These are phyloP conservation scores for Saccharomycopsis sp. DNA, from an alignment of 805 yeast species.

Conservation along the genomic window DNA sequence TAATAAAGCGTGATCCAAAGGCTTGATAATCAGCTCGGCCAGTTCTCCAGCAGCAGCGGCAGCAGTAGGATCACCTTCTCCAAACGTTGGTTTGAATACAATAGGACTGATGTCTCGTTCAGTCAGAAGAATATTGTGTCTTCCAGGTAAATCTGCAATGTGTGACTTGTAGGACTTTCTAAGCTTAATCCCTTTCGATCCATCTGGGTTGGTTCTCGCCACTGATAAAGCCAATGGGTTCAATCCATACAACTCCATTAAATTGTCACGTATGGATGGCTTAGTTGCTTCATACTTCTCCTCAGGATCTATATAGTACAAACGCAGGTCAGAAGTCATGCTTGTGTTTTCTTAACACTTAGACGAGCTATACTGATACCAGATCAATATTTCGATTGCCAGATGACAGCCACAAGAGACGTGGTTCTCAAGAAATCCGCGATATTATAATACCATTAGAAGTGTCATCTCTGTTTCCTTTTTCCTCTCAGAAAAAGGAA, in stretches of 20 bases:
- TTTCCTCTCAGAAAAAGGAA: too few relatives aligned
- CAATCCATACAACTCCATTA: constrained; percentile 63
- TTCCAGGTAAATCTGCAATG: constrained; percentile 78
- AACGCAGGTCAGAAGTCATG: background rate
- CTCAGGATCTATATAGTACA: constrained; percentile 13
- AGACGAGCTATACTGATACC: background rate
- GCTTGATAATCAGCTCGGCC: constrained; percentile 2
- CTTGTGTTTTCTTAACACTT: too few relatives aligned
- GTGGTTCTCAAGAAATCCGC: background rate
- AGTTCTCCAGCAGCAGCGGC: background rate
- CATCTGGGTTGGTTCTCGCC: constrained; percentile 82
- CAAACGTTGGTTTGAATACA: constrained; percentile 13
- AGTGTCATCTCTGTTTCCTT: background rate
- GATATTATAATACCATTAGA: background rate
- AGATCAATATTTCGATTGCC: background rate
- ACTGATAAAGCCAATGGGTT: constrained; percentile 66
- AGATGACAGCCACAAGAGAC: background rate
- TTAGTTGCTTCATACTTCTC: constrained; percentile 37
- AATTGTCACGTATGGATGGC: constrained; percentile 71
- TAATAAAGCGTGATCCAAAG: constrained; percentile 15
- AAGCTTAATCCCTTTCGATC: constrained; percentile 85
- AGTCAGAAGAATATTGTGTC: constrained; percentile 53
- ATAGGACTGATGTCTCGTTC: constrained; percentile 18
- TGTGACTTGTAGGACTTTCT: constrained; percentile 95
- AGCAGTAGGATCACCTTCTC: background rate